Percentiles rank a stretch among this genome's conserved stretches.
Conservation (phyloP, 2,329 filamentous ascomycete genomes). For the Myriangium duriaei region DNA sequence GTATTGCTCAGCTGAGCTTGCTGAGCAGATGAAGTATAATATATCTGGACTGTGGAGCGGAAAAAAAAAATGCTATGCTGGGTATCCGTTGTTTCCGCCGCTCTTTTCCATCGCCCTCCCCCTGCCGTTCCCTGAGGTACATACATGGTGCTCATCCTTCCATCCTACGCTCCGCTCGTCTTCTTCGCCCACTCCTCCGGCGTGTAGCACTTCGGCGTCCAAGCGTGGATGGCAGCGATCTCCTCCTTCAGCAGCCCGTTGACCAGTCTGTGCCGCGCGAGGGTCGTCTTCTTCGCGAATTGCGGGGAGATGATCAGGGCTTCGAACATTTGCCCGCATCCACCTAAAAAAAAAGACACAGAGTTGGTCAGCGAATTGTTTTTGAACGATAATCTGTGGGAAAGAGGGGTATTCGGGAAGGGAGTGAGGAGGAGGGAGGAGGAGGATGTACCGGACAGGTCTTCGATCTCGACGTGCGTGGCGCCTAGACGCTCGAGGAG, state of each 20-base stretch:
- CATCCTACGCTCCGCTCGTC: slow-evolving; percentile 17
- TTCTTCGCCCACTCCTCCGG: slow-evolving; percentile 76
- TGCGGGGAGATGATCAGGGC: slow-evolving; percentile 50
- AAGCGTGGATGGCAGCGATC: slow-evolving; percentile 84
- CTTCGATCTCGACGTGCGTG: slow-evolving; percentile 72
- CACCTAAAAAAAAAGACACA: slow-evolving; percentile 36
- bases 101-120: neutral
- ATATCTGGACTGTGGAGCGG: neutral
- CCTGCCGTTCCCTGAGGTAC: too few species aligned
- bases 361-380: too few species aligned
- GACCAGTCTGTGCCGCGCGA: slow-evolving; percentile 76
- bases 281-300: slow-evolving; percentile 46
- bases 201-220: slow-evolving; percentile 89
- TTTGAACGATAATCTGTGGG: too few species aligned
- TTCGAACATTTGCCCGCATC: slow-evolving; percentile 59
- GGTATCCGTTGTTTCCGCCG: neutral
- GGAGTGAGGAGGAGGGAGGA: too few species aligned
- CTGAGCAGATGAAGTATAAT: too few species aligned
- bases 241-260: slow-evolving; percentile 74
- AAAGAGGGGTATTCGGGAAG: too few species aligned
- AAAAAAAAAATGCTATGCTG: neutral
- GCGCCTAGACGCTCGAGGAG: slow-evolving; percentile 60
- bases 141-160: neutral
- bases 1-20: slow-evolving; percentile 53
- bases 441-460: slow-evolving; percentile 65